phyloP scores from a whole-genome alignment of 2,329 filamentous ascomycete species.

The Ramularia endophylla region DNA sequence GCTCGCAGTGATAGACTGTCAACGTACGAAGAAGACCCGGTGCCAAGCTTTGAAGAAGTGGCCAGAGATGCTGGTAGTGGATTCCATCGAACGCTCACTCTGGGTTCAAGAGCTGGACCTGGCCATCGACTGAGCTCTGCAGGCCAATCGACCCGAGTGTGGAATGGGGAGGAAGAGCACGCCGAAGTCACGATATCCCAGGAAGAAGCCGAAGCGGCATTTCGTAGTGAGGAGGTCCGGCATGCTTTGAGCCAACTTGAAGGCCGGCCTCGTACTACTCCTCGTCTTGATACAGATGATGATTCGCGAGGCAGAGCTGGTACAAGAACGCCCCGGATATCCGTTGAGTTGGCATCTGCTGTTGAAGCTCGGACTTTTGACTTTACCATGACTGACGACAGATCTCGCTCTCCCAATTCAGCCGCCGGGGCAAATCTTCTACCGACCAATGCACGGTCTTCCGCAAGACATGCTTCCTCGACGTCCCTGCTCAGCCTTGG shows the following conservation, averaged over 20 bases:
- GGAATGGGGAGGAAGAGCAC: background rate
- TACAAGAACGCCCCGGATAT: background rate
- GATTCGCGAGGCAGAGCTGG: background rate
- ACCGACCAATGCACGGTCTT: background rate
- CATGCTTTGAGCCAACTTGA: no score
- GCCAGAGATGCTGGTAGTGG: background rate
- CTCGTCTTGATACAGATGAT: background rate
- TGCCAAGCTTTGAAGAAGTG: background rate
- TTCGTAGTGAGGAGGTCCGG: no score
- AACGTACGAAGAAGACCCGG: background rate
- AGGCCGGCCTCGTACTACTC: background rate
- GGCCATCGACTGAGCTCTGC: background rate
- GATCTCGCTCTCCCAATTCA: background rate
- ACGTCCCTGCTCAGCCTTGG: slow-evolving; percentile 40
- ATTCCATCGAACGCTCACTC: slow-evolving; percentile 1
- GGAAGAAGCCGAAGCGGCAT: slow-evolving; percentile 1
- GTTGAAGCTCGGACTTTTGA: background rate
- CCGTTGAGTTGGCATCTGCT: background rate
- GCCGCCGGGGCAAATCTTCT: background rate
- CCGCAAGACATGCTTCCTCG: background rate
- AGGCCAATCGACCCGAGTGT: no score
- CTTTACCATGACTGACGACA: background rate
- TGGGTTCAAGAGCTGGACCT: slow-evolving; percentile 1
- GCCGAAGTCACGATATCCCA: slow-evolving; percentile 1
- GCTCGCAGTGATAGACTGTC: background rate